A percentile compares a stretch with the other conserved stretches of the same genome.
These are phyloP conservation scores for Arachis monticola DNA, from an alignment of 331 rosid genomes.

Conservation along the genomic window DNA sequence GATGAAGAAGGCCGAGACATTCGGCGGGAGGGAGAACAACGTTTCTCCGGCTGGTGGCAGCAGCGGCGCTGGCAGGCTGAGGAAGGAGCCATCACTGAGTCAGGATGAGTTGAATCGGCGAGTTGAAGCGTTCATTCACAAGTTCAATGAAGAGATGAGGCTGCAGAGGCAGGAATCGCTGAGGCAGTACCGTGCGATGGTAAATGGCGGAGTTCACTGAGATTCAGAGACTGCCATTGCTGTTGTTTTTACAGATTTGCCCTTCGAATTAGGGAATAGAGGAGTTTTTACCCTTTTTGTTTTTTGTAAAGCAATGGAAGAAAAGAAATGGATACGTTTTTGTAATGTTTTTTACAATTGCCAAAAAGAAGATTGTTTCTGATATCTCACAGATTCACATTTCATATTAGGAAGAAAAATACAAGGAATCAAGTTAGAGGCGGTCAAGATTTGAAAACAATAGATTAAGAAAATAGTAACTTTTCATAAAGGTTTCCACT, in stretches of 20 bases:
- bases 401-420: no score
- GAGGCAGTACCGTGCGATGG: slow-evolving; percentile 76
- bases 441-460: no score
- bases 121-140: slow-evolving; percentile 94
- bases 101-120: slow-evolving; percentile 98
- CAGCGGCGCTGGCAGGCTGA: slow-evolving; percentile 44
- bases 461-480: no score
- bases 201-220: slow-evolving; percentile 49
- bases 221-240: no score
- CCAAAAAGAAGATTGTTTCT: no score
- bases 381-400: no score
- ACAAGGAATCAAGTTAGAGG: no score
- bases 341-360: not conserved
- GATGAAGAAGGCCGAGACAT: slow-evolving; percentile 74
- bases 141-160: slow-evolving; percentile 94
- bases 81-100: slow-evolving; percentile 77
- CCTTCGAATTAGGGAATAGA: not conserved
- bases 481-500: no score
- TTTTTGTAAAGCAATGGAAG: slow-evolving; percentile 5
- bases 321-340: not conserved
- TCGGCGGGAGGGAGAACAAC: slow-evolving; percentile 46
- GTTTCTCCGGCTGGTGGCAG: slow-evolving; percentile 45
- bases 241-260: not conserved
- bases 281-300: not conserved
- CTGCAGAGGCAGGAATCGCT: slow-evolving; percentile 90